Evolutionary conservation across 1,139 yeast genomes (phyloP).

Genomic region (Taphrina wiesneri): DNA sequence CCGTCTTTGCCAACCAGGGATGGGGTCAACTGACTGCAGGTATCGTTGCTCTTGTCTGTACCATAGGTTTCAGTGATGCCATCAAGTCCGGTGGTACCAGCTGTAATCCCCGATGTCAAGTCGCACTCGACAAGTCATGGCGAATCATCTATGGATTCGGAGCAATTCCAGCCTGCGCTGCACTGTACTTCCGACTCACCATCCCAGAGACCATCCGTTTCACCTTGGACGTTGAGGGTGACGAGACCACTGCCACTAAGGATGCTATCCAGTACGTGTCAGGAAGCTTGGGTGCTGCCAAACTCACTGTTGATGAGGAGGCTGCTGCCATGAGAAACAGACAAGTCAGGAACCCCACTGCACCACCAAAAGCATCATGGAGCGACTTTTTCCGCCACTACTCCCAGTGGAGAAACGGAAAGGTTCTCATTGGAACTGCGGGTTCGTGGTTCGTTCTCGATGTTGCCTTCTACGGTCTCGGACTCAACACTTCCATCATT

Average conservation of each 20-base stretch:
- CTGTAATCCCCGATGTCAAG: constrained; percentile 66
- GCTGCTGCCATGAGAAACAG: constrained; percentile 54
- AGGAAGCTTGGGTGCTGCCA: constrained; percentile 42
- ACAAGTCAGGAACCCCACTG: constrained; percentile 57
- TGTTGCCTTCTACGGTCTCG: constrained; percentile 90
- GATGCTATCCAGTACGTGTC: constrained; percentile 50
- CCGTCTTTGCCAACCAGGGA: constrained; percentile 91
- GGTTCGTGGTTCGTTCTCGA: constrained; percentile 96
- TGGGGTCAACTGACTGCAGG: constrained; percentile 89
- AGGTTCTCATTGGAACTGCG: constrained; percentile 86
- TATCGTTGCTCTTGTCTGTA: constrained; percentile 69
- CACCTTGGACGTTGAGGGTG: constrained; percentile 67
- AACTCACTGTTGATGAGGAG: constrained; percentile 48
- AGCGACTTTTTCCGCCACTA: constrained; percentile 57
- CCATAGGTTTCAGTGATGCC: constrained; percentile 68
- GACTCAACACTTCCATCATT: constrained; percentile 74
- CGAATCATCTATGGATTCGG: constrained; percentile 85
- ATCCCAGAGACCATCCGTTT: constrained; percentile 94
- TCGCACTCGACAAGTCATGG: constrained; percentile 92
- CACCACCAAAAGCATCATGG: constrained; percentile 54
- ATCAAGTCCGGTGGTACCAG: constrained; percentile 54
- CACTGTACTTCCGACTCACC: constrained; percentile 84
- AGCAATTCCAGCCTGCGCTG: constrained; percentile 80
- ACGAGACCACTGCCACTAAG: constrained; percentile 53
- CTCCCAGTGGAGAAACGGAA: constrained; percentile 83